Conservation (phyloP, 2,329 filamentous ascomycete genomes). For the Colletotrichum cereale region DNA sequence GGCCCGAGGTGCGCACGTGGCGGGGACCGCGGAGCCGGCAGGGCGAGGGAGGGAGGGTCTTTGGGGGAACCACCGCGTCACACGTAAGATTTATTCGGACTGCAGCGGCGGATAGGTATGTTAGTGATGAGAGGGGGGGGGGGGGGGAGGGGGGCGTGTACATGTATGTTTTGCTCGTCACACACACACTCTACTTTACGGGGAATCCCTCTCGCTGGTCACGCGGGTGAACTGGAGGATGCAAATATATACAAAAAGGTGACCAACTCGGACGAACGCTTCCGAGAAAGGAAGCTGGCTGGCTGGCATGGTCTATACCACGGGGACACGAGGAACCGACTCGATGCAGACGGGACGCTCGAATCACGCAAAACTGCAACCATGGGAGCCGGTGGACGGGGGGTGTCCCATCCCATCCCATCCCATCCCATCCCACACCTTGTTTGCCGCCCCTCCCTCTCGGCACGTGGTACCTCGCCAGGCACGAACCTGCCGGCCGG, state of each 20-base stretch:
- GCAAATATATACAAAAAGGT: neutral
- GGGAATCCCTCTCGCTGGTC: neutral
- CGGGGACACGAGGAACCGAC: neutral
- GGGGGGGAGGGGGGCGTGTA: no score
- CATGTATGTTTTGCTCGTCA: no score
- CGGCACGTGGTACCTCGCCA: neutral
- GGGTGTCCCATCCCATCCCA: neutral
- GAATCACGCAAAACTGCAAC: slow-evolving; percentile 12
- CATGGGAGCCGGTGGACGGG: neutral
- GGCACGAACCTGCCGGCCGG: neutral
- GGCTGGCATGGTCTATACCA: no score
- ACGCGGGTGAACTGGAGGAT: neutral
- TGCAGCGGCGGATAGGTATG: no score
- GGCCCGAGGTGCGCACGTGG: neutral
- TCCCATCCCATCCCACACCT: neutral
- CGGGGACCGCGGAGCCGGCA: slow-evolving; percentile 30
- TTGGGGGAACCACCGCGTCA: neutral
- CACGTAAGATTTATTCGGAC: neutral
- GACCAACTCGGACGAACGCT: no score
- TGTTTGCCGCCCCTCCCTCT: neutral
- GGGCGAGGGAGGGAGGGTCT: no score
- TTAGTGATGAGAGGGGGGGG: neutral
- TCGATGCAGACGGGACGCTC: neutral
- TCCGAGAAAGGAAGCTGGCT: neutral
- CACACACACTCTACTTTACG: no score